These are phyloP conservation scores for Phytophthora capsici DNA, from an alignment of 352 stramenopile species.

Conservation along the genomic window DNA sequence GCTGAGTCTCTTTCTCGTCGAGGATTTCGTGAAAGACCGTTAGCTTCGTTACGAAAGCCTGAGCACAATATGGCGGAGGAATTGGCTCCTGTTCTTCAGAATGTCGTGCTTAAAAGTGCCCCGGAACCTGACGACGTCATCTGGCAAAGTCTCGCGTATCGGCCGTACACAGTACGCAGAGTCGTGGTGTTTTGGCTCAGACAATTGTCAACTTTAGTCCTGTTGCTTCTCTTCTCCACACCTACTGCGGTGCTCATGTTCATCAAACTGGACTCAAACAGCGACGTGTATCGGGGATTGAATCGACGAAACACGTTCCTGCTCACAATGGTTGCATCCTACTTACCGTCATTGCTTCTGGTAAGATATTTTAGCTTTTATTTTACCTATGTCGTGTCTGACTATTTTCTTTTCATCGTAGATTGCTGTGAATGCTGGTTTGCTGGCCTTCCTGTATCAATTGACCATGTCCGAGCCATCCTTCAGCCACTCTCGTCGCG, in stretches of 20 bases:
- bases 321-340: conserved; percentile 68
- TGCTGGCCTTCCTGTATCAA: conserved; percentile 76
- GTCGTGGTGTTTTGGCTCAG: conserved; percentile 47
- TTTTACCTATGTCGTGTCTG: not conserved
- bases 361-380: conserved; percentile 32
- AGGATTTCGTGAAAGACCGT: conserved; percentile 25
- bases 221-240: conserved; percentile 80
- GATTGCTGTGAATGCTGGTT: conserved; percentile 80
- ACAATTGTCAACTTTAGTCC: conserved; percentile 55
- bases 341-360: conserved; percentile 76
- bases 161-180: conserved; percentile 49
- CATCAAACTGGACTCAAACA: conserved; percentile 78
- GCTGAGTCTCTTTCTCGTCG: conserved; percentile 36
- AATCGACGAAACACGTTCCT: conserved; percentile 54
- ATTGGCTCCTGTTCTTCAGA: conserved; percentile 48
- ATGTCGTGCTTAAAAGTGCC: conserved; percentile 67
- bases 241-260: conserved; percentile 84
- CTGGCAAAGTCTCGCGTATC: conserved; percentile 78
- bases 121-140: conserved; percentile 82
- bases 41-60: conserved; percentile 23
- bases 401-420: conserved; percentile 23
- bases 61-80: conserved; percentile 20
- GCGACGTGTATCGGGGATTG: conserved; percentile 59
- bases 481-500: conserved; percentile 69
- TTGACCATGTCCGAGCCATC: conserved; percentile 72